Conservation (phyloP, 78 protist genomes). For the Dictyostelium brefeldianum region DNA sequence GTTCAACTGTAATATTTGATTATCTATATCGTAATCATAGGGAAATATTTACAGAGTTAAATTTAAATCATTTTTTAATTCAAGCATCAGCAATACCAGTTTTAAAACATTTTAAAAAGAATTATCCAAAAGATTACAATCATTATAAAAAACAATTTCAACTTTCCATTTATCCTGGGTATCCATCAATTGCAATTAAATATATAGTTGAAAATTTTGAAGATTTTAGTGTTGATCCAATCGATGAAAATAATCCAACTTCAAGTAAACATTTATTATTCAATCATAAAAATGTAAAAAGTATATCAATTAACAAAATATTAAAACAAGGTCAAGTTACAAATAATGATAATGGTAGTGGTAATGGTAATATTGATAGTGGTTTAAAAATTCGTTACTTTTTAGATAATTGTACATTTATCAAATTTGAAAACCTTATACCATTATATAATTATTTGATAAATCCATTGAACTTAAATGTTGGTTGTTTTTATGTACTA, state of each 20-base stretch:
- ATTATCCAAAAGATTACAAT: neutral
- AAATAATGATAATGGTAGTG: neutral
- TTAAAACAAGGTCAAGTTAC: neutral
- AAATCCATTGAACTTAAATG: neutral
- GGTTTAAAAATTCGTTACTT: neutral
- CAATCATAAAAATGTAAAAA: too few species aligned
- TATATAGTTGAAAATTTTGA: neutral
- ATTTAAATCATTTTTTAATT: too few species aligned
- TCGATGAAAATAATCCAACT: too few species aligned
- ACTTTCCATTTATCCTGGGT: too few species aligned
- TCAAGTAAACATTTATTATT: too few species aligned
- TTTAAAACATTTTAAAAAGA: neutral
- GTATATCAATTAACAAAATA: too few species aligned
- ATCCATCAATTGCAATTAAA: neutral
- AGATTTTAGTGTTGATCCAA: neutral
- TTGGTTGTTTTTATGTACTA: neutral
- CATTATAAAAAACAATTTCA: too few species aligned
- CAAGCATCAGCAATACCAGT: neutral
- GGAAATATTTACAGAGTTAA: neutral
- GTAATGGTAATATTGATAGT: neutral
- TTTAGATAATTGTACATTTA: neutral
- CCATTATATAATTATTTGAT: slow-evolving; percentile 3
- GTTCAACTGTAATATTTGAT: neutral
- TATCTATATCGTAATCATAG: neutral
- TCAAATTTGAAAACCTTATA: neutral